Evolutionary conservation across 768 basidiomycete genomes (phyloP), one percentile per base, ranked within the genome.

Genomic region (Candolleomyces aberdarensis): DNA sequence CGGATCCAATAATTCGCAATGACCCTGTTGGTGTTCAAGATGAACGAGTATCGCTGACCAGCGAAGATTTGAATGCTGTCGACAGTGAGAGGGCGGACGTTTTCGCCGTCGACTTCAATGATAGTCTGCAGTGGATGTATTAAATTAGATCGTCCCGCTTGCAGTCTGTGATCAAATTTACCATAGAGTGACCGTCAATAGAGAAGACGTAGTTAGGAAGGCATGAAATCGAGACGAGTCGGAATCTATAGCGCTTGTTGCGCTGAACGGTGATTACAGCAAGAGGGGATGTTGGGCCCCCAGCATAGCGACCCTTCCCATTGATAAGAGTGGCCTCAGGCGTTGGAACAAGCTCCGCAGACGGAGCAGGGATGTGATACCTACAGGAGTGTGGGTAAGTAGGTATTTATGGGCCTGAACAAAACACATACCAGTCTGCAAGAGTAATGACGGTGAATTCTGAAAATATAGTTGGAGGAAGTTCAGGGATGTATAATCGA

Each of bases 201-300:
- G 71, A 74, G 66, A 80, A 79, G n/a, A 55, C 64, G 63, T 70
- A 80, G 72, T 60, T 71, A 62, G 66, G 76, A 52, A 79, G 78
- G 67, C 83, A 83, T 13, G 79, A 77, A 56, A 80, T 77, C 58
- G 64, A 71, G 55, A 85, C 63, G 1, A 86, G 41, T 4, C 84
- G 79, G 69, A 85, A 80, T 22, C 85, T 79, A 63, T 85, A 85
- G 20, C 83, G 72, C 52, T 70, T 67, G 17, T 76, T 76, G 0
- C 54, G 57, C 8, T 64, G 50, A 39, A 85, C 80, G 43, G 76
- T 74, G 57, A 80, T 70, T 9, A 80, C 70, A 1, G 77, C 69
- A 14, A 80, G 66, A 0, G 72, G 58, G 9, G 69, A 60, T 5
- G 44, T 20, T 10, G 78, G 76, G 0, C 81, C 80, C 1, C 70